These are phyloP conservation scores for Dendrocalamus latiflorus DNA, from an alignment of 202 grass and related monocot species.

Conservation along the genomic window DNA sequence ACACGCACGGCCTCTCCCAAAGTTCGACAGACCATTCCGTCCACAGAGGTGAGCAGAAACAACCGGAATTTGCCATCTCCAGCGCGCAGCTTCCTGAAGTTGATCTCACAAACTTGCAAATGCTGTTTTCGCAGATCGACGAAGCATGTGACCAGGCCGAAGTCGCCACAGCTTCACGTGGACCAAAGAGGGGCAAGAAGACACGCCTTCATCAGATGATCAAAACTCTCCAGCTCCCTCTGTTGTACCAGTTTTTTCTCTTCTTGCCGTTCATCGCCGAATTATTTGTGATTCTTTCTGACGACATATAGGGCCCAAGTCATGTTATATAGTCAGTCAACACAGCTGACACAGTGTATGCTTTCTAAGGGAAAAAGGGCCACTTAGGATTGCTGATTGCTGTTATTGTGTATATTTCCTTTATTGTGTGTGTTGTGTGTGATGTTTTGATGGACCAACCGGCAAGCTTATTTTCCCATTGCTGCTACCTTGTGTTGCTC, in stretches of 20 bases:
- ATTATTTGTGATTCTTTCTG: conserved; percentile 28
- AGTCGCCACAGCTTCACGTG: conserved; percentile 66
- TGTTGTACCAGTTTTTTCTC: neutral
- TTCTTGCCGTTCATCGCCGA: neutral
- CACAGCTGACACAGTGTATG: too few species aligned
- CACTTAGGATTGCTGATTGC: too few species aligned
- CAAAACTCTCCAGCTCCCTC: neutral
- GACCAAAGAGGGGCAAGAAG: conserved; percentile 50
- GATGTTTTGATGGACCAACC: too few species aligned
- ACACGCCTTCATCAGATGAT: conserved; percentile 71
- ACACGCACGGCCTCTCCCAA: conserved; percentile 74
- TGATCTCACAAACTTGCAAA: neutral
- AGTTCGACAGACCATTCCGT: conserved; percentile 75
- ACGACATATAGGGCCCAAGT: neutral
- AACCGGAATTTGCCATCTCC: neutral
- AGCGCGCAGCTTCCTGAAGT: neutral
- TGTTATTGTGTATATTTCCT: neutral
- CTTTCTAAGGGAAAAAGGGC: too few species aligned
- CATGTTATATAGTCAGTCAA: too few species aligned
- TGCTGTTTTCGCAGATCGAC: conserved; percentile 42
- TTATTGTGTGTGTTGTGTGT: too few species aligned
- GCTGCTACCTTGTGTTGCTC: neutral
- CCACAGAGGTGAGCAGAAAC: conserved; percentile 57
- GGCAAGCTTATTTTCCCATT: too few species aligned
- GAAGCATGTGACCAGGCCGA: conserved; percentile 64